These are phyloP conservation scores for Anisodus tanguticus DNA, from an alignment of 257 asterid genomes.

Conservation along the genomic window DNA sequence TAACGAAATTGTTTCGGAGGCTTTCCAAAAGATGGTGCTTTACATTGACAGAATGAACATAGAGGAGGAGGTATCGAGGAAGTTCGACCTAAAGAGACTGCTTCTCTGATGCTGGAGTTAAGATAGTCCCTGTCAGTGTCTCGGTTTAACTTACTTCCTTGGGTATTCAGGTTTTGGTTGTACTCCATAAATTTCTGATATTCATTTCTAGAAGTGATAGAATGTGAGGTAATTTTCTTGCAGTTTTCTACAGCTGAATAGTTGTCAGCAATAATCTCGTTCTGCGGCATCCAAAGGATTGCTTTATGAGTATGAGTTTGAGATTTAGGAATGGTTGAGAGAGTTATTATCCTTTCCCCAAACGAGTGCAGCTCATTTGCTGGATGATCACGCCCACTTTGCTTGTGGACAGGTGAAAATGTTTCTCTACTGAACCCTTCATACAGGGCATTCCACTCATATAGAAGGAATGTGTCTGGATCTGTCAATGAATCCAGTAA, in stretches of 20 bases:
- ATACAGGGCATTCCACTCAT: conserved; percentile 74
- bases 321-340: conserved; percentile 45
- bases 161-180: conserved; percentile 29
- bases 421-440: conserved; percentile 50
- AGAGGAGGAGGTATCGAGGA: conserved; percentile 81
- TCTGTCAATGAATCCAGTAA: conserved; percentile 50
- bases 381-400: conserved; percentile 35
- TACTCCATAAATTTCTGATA: conserved; percentile 28
- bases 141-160: conserved; percentile 34
- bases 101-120: conserved; percentile 72
- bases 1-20: conserved; percentile 76
- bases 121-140: conserved; percentile 41
- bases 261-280: conserved; percentile 42
- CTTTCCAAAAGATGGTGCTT: conserved; percentile 84
- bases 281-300: conserved; percentile 52
- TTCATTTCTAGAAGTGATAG: conserved; percentile 34
- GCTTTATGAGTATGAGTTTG: conserved; percentile 43
- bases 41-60: conserved; percentile 71
- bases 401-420: conserved; percentile 34
- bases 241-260: conserved; percentile 36
- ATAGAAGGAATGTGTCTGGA: conserved; percentile 63
- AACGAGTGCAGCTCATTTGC: conserved; percentile 31
- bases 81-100: conserved; percentile 62
- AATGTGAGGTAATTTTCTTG: conserved; percentile 35
- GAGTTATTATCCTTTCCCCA: conserved; percentile 42